Conservation (phyloP, 176 grass and related monocot genomes). For the Panicum miliaceum region DNA sequence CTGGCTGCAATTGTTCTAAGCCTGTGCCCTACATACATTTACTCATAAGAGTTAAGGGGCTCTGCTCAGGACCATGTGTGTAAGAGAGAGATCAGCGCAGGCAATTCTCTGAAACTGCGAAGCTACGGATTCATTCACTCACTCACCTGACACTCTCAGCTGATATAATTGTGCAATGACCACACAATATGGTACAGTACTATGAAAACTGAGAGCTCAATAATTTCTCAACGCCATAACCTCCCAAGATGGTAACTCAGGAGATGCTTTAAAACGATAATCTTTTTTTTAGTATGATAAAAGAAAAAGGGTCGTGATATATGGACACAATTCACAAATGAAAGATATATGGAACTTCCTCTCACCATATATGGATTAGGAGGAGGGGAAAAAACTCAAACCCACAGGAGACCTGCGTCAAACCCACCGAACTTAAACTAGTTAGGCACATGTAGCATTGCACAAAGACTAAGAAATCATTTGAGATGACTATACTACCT, state of each 20-base stretch:
- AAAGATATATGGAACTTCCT: too few relatives aligned
- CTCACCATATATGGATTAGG: too few relatives aligned
- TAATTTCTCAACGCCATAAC: slow-evolving; percentile 10
- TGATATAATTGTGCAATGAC: neutral
- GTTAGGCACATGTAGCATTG: too few relatives aligned
- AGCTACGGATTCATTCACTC: slow-evolving; percentile 2
- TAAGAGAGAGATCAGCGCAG: slow-evolving; percentile 8
- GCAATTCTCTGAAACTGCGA: slow-evolving; percentile 6
- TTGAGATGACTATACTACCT: too few relatives aligned
- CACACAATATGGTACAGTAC: neutral
- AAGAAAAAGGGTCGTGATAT: neutral
- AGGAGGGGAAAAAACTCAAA: too few relatives aligned
- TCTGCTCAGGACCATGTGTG: slow-evolving; percentile 14
- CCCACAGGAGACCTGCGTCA: too few relatives aligned
- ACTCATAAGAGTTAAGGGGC: slow-evolving; percentile 26
- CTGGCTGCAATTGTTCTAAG: neutral
- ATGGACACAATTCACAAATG: neutral
- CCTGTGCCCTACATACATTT: slow-evolving; percentile 25
- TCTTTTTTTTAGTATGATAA: too few relatives aligned
- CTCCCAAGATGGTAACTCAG: neutral
- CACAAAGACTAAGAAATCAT: too few relatives aligned
- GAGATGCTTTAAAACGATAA: too few relatives aligned
- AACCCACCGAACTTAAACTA: too few relatives aligned
- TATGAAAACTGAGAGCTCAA: neutral
- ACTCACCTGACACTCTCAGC: slow-evolving; percentile 20